Evolutionary conservation across 2,329 filamentous ascomycete genomes (phyloP).

Genomic region (Penicillium janthinellum): DNA sequence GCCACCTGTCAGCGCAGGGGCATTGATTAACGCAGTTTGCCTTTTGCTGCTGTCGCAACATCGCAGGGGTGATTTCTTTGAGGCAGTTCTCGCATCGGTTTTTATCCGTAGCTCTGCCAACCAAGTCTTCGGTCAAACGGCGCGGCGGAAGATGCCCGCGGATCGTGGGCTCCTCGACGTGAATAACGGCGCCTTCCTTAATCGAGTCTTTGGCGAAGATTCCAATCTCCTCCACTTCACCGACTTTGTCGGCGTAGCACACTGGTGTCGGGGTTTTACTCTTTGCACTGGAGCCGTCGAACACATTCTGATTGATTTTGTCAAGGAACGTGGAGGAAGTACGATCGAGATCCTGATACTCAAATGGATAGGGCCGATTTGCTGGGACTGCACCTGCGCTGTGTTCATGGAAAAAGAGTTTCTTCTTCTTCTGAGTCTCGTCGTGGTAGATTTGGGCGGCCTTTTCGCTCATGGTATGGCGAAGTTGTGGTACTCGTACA

Average conservation of each 20-base stretch:
- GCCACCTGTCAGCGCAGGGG: neutral
- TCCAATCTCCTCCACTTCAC: slow-evolving; percentile 12
- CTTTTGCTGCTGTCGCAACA: neutral
- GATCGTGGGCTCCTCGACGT: slow-evolving; percentile 39
- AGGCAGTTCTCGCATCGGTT: slow-evolving; percentile 35
- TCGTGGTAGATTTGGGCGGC: slow-evolving; percentile 4
- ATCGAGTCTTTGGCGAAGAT: slow-evolving; percentile 36
- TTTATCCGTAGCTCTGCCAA: neutral
- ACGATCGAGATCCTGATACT: slow-evolving; percentile 26
- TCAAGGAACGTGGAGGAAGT: slow-evolving; percentile 18
- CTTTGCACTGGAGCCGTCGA: slow-evolving; percentile 9
- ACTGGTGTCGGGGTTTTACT: neutral
- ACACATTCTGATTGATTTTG: slow-evolving; percentile 27
- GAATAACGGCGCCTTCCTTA: slow-evolving; percentile 27
- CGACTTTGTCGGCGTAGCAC: slow-evolving; percentile 12
- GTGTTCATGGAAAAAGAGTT: slow-evolving; percentile 31
- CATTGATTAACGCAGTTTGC: neutral
- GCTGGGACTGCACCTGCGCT: slow-evolving; percentile 24
- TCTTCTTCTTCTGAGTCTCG: slow-evolving; percentile 6
- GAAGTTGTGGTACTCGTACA: slow-evolving; percentile 22
- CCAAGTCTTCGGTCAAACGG: slow-evolving; percentile 7
- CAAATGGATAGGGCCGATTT: slow-evolving; percentile 32
- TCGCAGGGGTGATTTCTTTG: neutral
- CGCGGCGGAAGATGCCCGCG: slow-evolving; percentile 33
- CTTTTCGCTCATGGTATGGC: slow-evolving; percentile 12